Conservation (phyloP, 805 yeast genomes). For the Pichia rugopelliculosa region DNA sequence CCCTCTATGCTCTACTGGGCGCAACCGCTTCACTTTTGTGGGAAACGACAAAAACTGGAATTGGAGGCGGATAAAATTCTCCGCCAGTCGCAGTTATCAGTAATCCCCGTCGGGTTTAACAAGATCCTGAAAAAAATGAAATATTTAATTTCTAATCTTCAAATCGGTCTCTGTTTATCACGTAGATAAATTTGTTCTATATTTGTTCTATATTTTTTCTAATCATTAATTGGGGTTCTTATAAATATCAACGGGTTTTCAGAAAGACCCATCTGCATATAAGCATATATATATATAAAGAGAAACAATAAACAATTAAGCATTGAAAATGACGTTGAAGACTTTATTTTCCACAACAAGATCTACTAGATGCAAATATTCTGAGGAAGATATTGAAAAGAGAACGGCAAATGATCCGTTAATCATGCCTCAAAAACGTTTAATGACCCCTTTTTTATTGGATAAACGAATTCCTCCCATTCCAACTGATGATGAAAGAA, state of each 20-base stretch:
- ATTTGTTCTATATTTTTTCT: too few species aligned
- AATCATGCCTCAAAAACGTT: conserved; percentile 29
- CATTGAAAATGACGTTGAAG: conserved; percentile 2
- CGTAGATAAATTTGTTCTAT: too few species aligned
- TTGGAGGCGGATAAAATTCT: not conserved
- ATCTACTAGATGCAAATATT: conserved; percentile 1
- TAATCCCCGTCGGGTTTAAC: not conserved
- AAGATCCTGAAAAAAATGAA: not conserved
- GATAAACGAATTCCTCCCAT: conserved; percentile 40
- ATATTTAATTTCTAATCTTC: not conserved
- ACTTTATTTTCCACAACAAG: conserved; percentile 4
- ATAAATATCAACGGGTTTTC: too few species aligned
- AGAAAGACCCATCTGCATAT: too few species aligned
- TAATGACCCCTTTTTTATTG: conserved; percentile 28
- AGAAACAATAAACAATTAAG: too few species aligned
- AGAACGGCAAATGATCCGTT: conserved; percentile 15
- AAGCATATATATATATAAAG: too few species aligned
- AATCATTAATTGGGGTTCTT: too few species aligned
- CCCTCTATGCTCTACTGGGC: not conserved
- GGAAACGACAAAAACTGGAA: not conserved
- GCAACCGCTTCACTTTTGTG: not conserved
- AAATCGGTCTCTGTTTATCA: too few species aligned
- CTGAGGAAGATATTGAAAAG: conserved; percentile 14
- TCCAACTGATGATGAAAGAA: conserved; percentile 45
- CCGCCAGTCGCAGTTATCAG: too few species aligned